Conservation (phyloP, 1,284 basidiomycete genomes). For the Ustilago nuda region DNA sequence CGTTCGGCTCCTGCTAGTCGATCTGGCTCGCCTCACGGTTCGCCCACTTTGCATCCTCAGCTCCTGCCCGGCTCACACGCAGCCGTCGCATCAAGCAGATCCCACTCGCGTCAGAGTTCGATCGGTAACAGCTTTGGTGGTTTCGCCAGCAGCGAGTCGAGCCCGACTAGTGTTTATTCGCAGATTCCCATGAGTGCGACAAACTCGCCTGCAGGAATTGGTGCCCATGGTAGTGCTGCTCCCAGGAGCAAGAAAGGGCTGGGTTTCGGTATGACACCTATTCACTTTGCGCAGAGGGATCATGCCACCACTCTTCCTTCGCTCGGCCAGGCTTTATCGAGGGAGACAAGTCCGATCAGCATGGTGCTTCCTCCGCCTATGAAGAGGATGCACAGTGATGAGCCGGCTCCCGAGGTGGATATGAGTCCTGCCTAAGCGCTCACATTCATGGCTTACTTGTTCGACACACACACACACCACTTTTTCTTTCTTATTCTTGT, state of each 20-base stretch:
- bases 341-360: constrained; percentile 44
- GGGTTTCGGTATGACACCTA: constrained; percentile 50
- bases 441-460: not conserved
- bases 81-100: constrained; percentile 22
- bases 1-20: constrained; percentile 56
- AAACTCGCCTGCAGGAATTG: constrained; percentile 45
- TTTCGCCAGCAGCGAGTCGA: constrained; percentile 44
- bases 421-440: constrained; percentile 35
- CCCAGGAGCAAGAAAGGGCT: constrained; percentile 30
- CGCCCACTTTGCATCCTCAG: constrained; percentile 44
- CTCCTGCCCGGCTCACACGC: constrained; percentile 17
- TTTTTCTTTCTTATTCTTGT: not conserved
- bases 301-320: constrained; percentile 36
- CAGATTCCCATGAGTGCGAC: constrained; percentile 35
- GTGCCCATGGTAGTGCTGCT: constrained; percentile 15
- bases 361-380: constrained; percentile 51
- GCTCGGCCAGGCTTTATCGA: constrained; percentile 42
- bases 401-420: constrained; percentile 36
- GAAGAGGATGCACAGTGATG: constrained; percentile 33
- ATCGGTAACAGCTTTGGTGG: constrained; percentile 45
- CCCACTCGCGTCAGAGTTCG: constrained; percentile 55
- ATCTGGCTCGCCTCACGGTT: constrained; percentile 52
- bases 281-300: constrained; percentile 43
- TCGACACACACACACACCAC: constrained; percentile 6
- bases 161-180: constrained; percentile 47